Conservation (phyloP, 2,329 filamentous ascomycete species). For the Cercospora sp. region DNA sequence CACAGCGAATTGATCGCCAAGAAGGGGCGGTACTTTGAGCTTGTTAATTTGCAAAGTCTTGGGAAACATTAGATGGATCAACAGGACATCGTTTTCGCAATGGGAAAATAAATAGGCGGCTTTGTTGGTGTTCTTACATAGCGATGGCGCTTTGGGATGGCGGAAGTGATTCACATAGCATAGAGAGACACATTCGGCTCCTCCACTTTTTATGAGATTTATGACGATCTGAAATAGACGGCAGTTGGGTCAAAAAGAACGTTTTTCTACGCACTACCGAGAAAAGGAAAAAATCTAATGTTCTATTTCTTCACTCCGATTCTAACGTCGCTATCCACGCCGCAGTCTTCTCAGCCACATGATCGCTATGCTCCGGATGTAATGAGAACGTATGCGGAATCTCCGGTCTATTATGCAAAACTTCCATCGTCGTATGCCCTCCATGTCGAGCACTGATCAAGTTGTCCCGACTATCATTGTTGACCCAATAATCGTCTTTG, state of each 20-base stretch:
- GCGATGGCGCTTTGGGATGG: constrained; percentile 10
- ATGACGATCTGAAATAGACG: neutral
- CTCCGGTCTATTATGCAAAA: constrained; percentile 51
- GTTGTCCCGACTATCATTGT: constrained; percentile 57
- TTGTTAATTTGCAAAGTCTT: constrained; percentile 43
- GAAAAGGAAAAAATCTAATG: neutral
- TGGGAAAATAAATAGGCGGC: neutral
- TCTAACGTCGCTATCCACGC: constrained; percentile 13
- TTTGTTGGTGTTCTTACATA: neutral
- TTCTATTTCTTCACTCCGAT: neutral
- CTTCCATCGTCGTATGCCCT: constrained; percentile 52
- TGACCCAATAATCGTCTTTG: constrained; percentile 62
- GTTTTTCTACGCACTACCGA: neutral
- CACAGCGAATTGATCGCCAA: constrained; percentile 60
- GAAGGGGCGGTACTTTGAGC: constrained; percentile 45
- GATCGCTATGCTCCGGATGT: constrained; percentile 42
- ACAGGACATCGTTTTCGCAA: neutral
- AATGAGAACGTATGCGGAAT: constrained; percentile 63
- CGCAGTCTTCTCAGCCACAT: constrained; percentile 16
- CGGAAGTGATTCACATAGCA: neutral
- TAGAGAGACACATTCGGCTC: neutral
- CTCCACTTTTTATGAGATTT: neutral
- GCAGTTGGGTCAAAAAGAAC: neutral
- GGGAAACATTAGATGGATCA: constrained; percentile 29
- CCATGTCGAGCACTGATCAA: constrained; percentile 49